A percentile compares a stretch with the other conserved stretches of the same genome.
phyloP scores from a whole-genome alignment of 208 protist genomes.

The Acanthamoeba pearcei region DNA sequence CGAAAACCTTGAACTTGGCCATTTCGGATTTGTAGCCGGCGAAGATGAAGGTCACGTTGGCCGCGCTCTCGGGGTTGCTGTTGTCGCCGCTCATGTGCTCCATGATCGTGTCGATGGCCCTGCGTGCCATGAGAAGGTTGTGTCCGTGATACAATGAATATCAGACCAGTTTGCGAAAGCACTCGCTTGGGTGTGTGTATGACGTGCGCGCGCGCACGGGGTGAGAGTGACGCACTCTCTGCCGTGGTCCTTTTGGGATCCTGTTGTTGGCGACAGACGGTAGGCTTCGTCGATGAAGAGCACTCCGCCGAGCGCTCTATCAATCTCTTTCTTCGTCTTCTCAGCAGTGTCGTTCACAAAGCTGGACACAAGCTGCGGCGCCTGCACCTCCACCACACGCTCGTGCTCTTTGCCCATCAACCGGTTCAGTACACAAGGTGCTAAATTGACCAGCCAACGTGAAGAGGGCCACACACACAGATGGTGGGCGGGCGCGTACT shows the following conservation, averaged over 20 bases:
- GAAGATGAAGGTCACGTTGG: constrained; percentile 6
- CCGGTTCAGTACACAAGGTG: not conserved
- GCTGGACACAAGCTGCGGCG: constrained; percentile 63
- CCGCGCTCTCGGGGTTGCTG: not conserved
- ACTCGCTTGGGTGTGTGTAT: not conserved
- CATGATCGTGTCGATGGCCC: not conserved
- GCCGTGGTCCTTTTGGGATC: not conserved
- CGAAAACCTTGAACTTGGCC: not conserved
- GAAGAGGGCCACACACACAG: not conserved
- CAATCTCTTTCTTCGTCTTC: constrained; percentile 46
- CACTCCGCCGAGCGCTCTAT: constrained; percentile 63
- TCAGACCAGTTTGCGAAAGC: not conserved
- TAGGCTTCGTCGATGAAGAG: constrained; percentile 82
- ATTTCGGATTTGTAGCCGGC: not conserved
- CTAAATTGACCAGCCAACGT: not conserved
- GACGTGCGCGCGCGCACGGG: no score
- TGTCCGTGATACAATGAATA: not conserved
- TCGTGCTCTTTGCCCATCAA: not conserved
- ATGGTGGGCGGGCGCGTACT: not conserved
- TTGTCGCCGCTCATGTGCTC: not conserved
- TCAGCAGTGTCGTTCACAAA: constrained; percentile 40
- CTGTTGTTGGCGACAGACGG: constrained; percentile 17
- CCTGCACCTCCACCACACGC: constrained; percentile 4
- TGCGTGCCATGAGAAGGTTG: not conserved
- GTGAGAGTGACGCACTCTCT: not conserved